Conservation (phyloP, 805 yeast genomes). For the Wickerhamomyces ciferrii region DNA sequence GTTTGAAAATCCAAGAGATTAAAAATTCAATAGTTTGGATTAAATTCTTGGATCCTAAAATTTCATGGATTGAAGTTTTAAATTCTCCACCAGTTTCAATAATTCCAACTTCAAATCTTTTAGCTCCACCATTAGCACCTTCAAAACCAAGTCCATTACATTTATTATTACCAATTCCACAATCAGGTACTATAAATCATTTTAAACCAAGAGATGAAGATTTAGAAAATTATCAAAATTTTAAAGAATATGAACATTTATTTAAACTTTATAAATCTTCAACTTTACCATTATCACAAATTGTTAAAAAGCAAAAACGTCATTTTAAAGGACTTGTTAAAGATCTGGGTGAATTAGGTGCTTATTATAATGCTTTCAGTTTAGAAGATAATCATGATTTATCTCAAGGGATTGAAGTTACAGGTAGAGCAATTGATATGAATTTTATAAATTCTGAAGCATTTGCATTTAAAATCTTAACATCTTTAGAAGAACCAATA, state of each 20-base stretch:
- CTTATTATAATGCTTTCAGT: constrained; percentile 55
- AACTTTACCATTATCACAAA: constrained; percentile 14
- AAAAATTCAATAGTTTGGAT: constrained; percentile 57
- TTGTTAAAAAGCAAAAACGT: constrained; percentile 21
- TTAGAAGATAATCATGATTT: constrained; percentile 37
- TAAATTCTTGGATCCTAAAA: constrained; percentile 80
- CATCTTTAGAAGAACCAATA: constrained; percentile 32
- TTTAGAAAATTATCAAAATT: constrained; percentile 9
- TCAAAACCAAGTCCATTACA: constrained; percentile 53
- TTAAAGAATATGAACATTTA: constrained; percentile 22
- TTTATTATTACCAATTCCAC: constrained; percentile 57
- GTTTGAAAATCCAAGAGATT: constrained; percentile 53
- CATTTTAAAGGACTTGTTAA: constrained; percentile 50
- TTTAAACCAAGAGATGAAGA: constrained; percentile 18
- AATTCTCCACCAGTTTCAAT: constrained; percentile 47
- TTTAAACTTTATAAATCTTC: constrained; percentile 16
- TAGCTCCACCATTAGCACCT: constrained; percentile 61
- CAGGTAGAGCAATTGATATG: constrained; percentile 83
- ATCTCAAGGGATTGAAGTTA: constrained; percentile 65
- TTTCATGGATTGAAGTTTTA: constrained; percentile 76
- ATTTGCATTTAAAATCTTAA: constrained; percentile 28
- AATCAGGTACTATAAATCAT: constrained; percentile 27
- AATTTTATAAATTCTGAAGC: constrained; percentile 49
- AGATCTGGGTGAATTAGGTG: constrained; percentile 76
- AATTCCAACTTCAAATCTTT: constrained; percentile 46